Conservation (phyloP, 1,139 yeast genomes). For the Kodamaea arcana region DNA sequence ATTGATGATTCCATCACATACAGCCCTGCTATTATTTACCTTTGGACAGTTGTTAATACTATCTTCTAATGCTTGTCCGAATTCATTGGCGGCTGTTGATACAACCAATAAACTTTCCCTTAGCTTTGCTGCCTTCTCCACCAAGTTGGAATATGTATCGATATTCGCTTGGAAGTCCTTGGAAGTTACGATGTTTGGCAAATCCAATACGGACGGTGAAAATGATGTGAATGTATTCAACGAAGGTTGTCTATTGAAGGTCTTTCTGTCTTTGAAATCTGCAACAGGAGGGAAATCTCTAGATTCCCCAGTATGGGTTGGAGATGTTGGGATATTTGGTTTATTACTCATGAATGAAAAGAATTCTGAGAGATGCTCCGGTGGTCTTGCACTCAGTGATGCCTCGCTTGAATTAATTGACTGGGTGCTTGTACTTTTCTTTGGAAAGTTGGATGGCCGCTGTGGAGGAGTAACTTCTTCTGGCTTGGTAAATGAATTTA, state of each 20-base stretch:
- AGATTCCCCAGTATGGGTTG: slow-evolving; percentile 6
- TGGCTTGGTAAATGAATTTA: too few relatives aligned
- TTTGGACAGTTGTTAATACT: slow-evolving; percentile 51
- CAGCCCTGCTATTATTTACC: slow-evolving; percentile 59
- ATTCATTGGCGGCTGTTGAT: slow-evolving; percentile 63
- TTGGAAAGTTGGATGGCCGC: too few relatives aligned
- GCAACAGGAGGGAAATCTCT: slow-evolving; percentile 8
- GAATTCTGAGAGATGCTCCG: slow-evolving; percentile 57
- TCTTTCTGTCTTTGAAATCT: slow-evolving; percentile 8
- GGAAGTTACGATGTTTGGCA: slow-evolving; percentile 57
- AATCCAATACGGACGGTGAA: slow-evolving; percentile 51
- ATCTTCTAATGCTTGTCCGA: slow-evolving; percentile 68
- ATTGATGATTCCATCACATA: slow-evolving; percentile 62
- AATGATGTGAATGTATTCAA: slow-evolving; percentile 37
- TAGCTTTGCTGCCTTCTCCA: slow-evolving; percentile 50
- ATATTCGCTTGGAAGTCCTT: slow-evolving; percentile 52
- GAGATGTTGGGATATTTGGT: slow-evolving; percentile 11
- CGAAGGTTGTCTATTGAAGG: slow-evolving; percentile 25
- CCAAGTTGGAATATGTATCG: slow-evolving; percentile 43
- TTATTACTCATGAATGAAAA: slow-evolving; percentile 41
- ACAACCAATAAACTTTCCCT: slow-evolving; percentile 47
- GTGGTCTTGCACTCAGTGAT: slow-evolving; percentile 17
- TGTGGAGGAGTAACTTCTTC: too few relatives aligned
- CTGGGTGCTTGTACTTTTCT: neutral
- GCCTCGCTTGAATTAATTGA: slow-evolving; percentile 1